Base-by-base conservation (phyloP, 169 alveolate species). In the Plasmodium malariae region DNA sequence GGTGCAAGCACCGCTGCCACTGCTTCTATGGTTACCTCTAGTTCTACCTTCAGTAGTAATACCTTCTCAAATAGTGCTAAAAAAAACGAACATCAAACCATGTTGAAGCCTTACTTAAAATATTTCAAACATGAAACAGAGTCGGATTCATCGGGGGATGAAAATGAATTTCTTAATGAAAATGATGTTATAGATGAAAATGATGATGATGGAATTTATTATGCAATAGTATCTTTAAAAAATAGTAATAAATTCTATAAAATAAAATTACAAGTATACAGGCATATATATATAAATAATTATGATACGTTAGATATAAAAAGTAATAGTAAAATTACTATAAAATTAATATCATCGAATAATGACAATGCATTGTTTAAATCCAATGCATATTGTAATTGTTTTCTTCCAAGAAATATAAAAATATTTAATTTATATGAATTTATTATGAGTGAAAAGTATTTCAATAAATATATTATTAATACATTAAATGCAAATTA, bases 401-500 rank as follows among this genome's bases (percentile, higher is more conserved):
- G 51, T 67, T 85, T 92, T n/a, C 54, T 93, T 45, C 92, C 92
- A 49, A 80, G 86, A 69, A 72, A 92, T 60, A 93, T 88, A 26
- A 57, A 76, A 24, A 68, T 89, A 37, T 69, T 93, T 57, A 69
- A 85, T 49, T 55, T 87, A 21, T 92, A 92, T 36, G 88, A 83
- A 21, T 94, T 94, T 5, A 88, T 89, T 67, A 48, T 88, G 68
- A 60, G 92, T 24, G 92, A 93, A 45, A 88, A 90, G 65, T 92
- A 93, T 62, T 89, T 70, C 51, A 72, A 89, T 71, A 32, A 88
- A 32, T 89, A 89, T 76, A 85, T 85, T 28, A 90, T 86, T 24
- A 92, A 94, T 12, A 74, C 96, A 28, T 62, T 93, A 74, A 93
- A 93, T 36, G 76, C 73, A 21, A 87, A 90, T 30, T 90, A 91